Evolutionary conservation across 23 red algal genomes (phyloP).

Genomic region (Cyanidioschyzon merolae): DNA sequence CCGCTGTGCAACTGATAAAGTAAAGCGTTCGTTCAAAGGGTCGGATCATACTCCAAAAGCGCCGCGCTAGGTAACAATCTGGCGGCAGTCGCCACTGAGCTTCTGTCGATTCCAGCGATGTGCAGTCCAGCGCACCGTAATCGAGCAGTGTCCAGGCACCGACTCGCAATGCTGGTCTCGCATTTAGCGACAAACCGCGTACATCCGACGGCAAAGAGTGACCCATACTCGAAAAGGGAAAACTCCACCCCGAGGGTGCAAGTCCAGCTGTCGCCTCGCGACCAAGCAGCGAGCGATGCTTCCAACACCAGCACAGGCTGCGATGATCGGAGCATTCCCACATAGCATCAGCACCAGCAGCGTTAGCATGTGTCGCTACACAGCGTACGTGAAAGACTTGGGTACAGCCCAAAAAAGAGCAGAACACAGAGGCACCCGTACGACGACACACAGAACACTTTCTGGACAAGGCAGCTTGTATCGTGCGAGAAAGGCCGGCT

Average conservation of each 20-base stretch:
- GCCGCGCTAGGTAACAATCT: neutral
- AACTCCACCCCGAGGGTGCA: neutral
- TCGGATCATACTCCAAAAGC: neutral
- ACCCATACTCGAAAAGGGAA: neutral
- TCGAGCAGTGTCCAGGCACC: slow-evolving; percentile 1
- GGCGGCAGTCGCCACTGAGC: neutral
- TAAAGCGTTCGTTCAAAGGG: neutral
- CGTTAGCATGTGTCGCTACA: no score
- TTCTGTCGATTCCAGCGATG: neutral
- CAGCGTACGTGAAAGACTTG: neutral
- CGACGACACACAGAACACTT: neutral
- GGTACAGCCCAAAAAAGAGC: neutral
- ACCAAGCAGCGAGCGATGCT: neutral
- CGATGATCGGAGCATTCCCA: neutral
- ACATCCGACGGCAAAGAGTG: neutral
- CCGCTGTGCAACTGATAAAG: neutral
- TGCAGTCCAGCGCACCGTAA: neutral
- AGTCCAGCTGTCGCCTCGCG: neutral
- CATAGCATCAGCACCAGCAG: neutral
- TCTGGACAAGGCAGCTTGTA: neutral
- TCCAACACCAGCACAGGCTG: neutral
- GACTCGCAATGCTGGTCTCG: neutral
- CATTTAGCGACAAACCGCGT: neutral
- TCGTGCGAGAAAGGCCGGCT: neutral
- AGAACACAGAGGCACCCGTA: neutral